These are phyloP conservation scores for Globisporangium viniferum DNA, from an alignment of 352 stramenopile species.

Conservation along the genomic window DNA sequence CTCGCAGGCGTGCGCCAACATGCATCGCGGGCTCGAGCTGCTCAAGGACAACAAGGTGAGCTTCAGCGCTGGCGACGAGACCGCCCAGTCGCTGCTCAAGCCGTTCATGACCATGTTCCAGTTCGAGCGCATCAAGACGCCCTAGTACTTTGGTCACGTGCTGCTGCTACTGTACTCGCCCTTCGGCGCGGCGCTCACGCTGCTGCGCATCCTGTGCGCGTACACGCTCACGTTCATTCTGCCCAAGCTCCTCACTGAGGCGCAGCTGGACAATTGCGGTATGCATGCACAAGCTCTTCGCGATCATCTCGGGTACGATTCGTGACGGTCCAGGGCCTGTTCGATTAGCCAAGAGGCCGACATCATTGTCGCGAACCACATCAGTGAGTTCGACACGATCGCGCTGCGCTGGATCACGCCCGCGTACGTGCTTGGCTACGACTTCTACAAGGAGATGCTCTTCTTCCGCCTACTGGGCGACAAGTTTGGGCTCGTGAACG, in stretches of 20 bases:
- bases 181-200: conserved; percentile 45
- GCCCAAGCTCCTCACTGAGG: conserved; percentile 40
- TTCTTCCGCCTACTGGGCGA: conserved; percentile 62
- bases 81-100: conserved; percentile 30
- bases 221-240: conserved; percentile 47
- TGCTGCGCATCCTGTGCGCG: conserved; percentile 30
- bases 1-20: conserved; percentile 16
- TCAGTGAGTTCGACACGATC: conserved; percentile 71
- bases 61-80: conserved; percentile 24
- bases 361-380: conserved; percentile 72
- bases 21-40: conserved; percentile 30
- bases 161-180: conserved; percentile 58
- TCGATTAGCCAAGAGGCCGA: conserved; percentile 23
- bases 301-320: conserved; percentile 46
- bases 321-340: conserved; percentile 36
- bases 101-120: conserved; percentile 65
- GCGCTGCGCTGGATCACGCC: conserved; percentile 39
- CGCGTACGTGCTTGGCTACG: conserved; percentile 64
- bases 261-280: too few species aligned
- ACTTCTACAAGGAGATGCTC: conserved; percentile 81
- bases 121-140: conserved; percentile 60
- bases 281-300: conserved; percentile 35
- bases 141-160: conserved; percentile 33
- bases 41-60: conserved; percentile 25
- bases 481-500: conserved; percentile 61